Conservation (phyloP, 768 basidiomycete genomes). For the Leccinum aurantiacum region DNA sequence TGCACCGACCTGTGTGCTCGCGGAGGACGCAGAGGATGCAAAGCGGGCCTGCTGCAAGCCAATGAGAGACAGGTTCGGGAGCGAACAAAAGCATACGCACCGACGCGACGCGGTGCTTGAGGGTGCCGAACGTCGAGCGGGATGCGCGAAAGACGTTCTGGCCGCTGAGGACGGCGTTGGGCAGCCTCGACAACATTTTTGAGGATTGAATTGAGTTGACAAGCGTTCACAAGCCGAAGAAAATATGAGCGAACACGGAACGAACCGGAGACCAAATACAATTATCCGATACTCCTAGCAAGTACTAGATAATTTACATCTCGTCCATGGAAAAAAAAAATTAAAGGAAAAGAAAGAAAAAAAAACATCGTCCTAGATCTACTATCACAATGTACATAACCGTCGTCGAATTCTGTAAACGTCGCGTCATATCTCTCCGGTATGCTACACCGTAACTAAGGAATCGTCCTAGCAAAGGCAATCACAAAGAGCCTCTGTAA, state of each 20-base stretch:
- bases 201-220: slow-evolving; percentile 41
- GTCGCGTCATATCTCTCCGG: slow-evolving; percentile 11
- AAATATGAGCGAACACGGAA: slow-evolving; percentile 39
- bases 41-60: slow-evolving; percentile 57
- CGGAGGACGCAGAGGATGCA: slow-evolving; percentile 63
- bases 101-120: slow-evolving; percentile 47
- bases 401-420: slow-evolving; percentile 13
- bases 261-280: slow-evolving; percentile 45
- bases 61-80: slow-evolving; percentile 12
- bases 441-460: slow-evolving; percentile 19
- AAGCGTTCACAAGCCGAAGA: slow-evolving; percentile 43
- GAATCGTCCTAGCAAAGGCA: slow-evolving; percentile 51
- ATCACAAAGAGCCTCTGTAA: slow-evolving; percentile 64
- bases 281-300: slow-evolving; percentile 12
- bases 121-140: slow-evolving; percentile 42
- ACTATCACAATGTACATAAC: slow-evolving; percentile 21
- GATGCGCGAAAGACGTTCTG: slow-evolving; percentile 47
- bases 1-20: slow-evolving; percentile 61
- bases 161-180: slow-evolving; percentile 67
- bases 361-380: slow-evolving; percentile 4
- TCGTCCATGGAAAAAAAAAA: slow-evolving; percentile 8
- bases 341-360: too few relatives aligned
- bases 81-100: slow-evolving; percentile 39
- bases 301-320: slow-evolving; percentile 31
- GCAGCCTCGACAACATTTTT: slow-evolving; percentile 85